A percentile compares a stretch with the other conserved stretches of the same genome.
Conservation (phyloP, 1,139 yeast species). For the Oligophagozyma castellii region DNA sequence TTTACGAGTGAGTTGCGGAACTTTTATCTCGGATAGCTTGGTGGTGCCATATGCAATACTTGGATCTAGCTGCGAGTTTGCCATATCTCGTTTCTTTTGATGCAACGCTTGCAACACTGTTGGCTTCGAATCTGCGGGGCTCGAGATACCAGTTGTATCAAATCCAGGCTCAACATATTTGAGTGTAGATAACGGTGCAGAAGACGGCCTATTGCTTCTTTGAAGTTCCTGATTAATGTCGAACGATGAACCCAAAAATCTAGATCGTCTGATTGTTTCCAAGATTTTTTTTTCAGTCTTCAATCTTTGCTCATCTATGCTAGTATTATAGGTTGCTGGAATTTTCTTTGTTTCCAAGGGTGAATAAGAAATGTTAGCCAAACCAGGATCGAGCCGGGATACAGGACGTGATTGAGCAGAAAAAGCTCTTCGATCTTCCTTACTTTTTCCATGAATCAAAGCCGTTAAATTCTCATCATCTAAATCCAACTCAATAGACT, state of each 20-base stretch:
- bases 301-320: conserved; percentile 3
- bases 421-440: conserved; percentile 14
- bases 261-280: conserved; percentile 30
- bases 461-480: conserved; percentile 10
- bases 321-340: too few relatives aligned
- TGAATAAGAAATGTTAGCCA: conserved; percentile 7
- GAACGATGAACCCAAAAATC: conserved; percentile 29
- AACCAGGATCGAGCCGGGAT: conserved; percentile 55
- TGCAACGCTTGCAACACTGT: too few relatives aligned
- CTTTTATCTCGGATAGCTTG: conserved; percentile 45
- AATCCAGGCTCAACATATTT: conserved; percentile 5
- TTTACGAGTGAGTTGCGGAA: conserved; percentile 59
- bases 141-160: conserved; percentile 7
- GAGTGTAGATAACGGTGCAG: neutral
- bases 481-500: conserved; percentile 11
- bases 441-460: conserved; percentile 21
- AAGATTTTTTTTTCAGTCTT: conserved; percentile 19
- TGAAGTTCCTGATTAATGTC: conserved; percentile 34
- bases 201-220: conserved; percentile 27
- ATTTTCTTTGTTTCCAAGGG: neutral
- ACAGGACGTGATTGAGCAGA: conserved; percentile 43
- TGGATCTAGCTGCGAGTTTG: too few relatives aligned
- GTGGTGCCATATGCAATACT: neutral
- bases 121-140: conserved; percentile 1
- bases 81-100: too few relatives aligned